Conservation (phyloP, 192 early-diverging fungal genomes). For the Podila epigama region DNA sequence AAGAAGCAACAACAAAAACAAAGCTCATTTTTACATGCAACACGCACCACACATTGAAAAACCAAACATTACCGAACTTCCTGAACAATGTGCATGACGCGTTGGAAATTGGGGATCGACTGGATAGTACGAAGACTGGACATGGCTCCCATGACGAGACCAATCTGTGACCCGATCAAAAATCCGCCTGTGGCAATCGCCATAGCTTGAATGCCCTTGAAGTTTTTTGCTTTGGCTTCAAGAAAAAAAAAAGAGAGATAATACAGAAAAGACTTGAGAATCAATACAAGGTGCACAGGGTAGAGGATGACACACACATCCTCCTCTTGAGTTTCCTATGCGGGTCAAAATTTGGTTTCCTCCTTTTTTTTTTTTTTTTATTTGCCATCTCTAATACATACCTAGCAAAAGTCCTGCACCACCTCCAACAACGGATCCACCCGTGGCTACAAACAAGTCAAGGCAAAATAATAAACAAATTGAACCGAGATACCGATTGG, state of each 20-base stretch:
- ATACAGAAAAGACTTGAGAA: not conserved
- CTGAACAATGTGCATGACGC: constrained; percentile 33
- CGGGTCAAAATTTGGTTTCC: not conserved
- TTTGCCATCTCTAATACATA: no score
- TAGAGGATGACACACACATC: not conserved
- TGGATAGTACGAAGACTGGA: constrained; percentile 37
- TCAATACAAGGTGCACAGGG: no score
- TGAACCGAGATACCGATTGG: no score
- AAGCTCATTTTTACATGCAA: no score
- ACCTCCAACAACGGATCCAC: constrained; percentile 31
- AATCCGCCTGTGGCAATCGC: constrained; percentile 21
- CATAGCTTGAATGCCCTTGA: constrained; percentile 16
- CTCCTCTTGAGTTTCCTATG: not conserved
- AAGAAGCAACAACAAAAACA: no score
- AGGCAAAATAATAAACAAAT: no score
- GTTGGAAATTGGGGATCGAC: constrained; percentile 41
- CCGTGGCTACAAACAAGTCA: constrained; percentile 19
- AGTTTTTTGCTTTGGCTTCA: constrained; percentile 29
- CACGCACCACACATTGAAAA: no score
- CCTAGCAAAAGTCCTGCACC: constrained; percentile 26
- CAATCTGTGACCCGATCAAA: constrained; percentile 31
- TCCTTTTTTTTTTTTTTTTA: constrained; percentile 8
- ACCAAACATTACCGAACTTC: constrained; percentile 24
- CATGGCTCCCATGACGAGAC: constrained; percentile 35
- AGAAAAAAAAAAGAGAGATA: not conserved